Evolutionary conservation across 495 filamentous ascomycete genomes (phyloP), one percentile per base, ranked within the genome.

Genomic region (Durotheca rogersii): DNA sequence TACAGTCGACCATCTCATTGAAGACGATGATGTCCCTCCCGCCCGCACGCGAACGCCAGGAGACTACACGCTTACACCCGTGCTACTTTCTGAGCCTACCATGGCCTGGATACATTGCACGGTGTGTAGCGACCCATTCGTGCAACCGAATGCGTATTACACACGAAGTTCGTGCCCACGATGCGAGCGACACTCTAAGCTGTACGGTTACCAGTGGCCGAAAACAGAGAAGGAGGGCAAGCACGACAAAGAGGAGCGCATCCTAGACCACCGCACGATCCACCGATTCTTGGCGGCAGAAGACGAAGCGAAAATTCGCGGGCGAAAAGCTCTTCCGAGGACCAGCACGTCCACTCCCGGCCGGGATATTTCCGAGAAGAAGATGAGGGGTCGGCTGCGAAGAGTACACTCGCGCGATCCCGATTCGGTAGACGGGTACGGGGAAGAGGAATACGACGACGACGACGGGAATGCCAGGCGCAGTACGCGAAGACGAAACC

Each of bases 191-290:
- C 93, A 99, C 58, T 91, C 87, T 18, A 97, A 94, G 67, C 74
- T 99, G 1, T 99, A 96, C 65, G 94, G 94, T 0, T 95, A 86
- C 60, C 78, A 82, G 41, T 99, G 94, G 94, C 93, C 93, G 12
- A 94, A 97, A 69, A 97, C 94, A 1, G 86, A 95, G 27, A 83
- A 75, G 15, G 78, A 83, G 47, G 86, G 87, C 0, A 79, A 79
- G 12, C 50, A 72, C 7, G 93, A 97, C 60, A 81, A 78, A 16
- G 90, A 95, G 61, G 85, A 87, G 44, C 75, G 87, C 1, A 67
- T 90, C 5, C 75, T 89, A 57, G 87, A 91, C 51, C 87, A 90
- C 52, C 71, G 87, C 17, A 79, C 72, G 0, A 72, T 91, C 10
- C 82, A 90, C 61, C 78, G 87, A 7, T 90, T 89, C 58, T 59